phyloP scores from a whole-genome alignment of 2,329 filamentous ascomycete genomes.

The Cyanodermella asteris region DNA sequence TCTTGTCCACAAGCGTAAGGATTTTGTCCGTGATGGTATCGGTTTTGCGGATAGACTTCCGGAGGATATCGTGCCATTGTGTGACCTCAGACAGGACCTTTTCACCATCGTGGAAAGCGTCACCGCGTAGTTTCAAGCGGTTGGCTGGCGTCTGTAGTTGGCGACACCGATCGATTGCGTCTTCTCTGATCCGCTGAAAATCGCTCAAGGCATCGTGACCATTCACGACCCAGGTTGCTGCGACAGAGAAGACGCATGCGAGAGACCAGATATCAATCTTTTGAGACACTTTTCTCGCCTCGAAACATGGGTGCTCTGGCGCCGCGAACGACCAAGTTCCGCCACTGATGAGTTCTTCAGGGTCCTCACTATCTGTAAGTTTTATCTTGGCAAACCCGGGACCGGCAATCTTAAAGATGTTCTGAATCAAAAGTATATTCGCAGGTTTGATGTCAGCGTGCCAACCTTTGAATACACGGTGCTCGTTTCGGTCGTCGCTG shows the following conservation, averaged over 20 bases:
- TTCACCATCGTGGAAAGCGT: constrained; percentile 11
- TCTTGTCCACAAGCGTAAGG: no score
- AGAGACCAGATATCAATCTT: constrained; percentile 21
- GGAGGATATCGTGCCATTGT: constrained; percentile 11
- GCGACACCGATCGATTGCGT: no score
- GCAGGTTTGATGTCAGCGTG: constrained; percentile 18
- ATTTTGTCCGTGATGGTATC: constrained; percentile 11
- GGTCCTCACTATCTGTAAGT: not conserved
- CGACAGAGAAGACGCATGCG: constrained; percentile 18
- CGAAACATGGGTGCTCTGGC: constrained; percentile 3
- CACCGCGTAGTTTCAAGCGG: constrained; percentile 4
- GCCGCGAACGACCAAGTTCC: constrained; percentile 15
- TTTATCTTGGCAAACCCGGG: constrained; percentile 16
- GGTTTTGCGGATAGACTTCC: constrained; percentile 4
- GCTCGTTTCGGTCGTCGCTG: not conserved
- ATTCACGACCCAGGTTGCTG: constrained; percentile 18
- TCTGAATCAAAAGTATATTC: constrained; percentile 14
- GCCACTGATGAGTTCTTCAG: constrained; percentile 8
- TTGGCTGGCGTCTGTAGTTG: no score
- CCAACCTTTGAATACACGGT: constrained; percentile 12
- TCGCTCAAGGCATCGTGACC: constrained; percentile 13
- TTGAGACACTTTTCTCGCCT: no score
- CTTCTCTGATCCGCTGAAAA: constrained; percentile 9
- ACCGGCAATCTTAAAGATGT: constrained; percentile 19
- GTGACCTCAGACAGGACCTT: constrained; percentile 9